Evolutionary conservation across 139 green algal genomes (phyloP).

Genomic region (Auxenochlorella pyrenoidosa): DNA sequence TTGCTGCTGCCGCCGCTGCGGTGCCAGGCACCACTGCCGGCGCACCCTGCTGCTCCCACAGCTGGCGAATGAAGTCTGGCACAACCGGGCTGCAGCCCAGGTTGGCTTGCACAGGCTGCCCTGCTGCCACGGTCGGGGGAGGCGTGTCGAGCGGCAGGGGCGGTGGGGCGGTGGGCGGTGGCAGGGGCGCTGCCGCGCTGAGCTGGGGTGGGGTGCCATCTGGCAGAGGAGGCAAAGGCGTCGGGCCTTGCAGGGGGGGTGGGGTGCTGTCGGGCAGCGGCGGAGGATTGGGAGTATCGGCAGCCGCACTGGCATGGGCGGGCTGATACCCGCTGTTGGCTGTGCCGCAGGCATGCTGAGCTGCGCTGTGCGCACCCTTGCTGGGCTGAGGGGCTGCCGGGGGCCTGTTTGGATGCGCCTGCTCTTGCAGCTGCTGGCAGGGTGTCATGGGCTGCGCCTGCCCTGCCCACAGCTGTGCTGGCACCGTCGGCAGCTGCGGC

Average conservation of each 20-base stretch:
- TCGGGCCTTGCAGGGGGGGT: not conserved
- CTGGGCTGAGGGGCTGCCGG: not conserved
- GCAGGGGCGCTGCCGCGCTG: not conserved
- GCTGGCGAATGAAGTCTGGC: constrained; percentile 12
- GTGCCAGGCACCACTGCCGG: not conserved
- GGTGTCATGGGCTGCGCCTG: not conserved
- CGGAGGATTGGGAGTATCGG: not conserved
- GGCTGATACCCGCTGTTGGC: not conserved
- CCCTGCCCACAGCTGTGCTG: not conserved
- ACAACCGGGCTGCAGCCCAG: not conserved
- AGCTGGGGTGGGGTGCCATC: not conserved
- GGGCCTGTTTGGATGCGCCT: not conserved
- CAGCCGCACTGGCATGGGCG: not conserved
- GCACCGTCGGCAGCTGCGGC: not conserved
- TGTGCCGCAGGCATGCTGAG: not conserved
- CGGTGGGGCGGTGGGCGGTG: not conserved
- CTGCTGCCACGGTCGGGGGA: not conserved
- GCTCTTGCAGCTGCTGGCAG: not conserved
- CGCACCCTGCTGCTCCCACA: not conserved
- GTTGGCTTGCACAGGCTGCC: not conserved
- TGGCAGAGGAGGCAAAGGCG: not conserved
- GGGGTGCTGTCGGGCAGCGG: not conserved
- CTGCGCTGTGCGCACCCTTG: not conserved
- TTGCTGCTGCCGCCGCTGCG: not conserved
- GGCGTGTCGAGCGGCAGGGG: not conserved